These are phyloP conservation scores for Erodium trifolium DNA, from an alignment of 441 rosid species.

Conservation along the genomic window DNA sequence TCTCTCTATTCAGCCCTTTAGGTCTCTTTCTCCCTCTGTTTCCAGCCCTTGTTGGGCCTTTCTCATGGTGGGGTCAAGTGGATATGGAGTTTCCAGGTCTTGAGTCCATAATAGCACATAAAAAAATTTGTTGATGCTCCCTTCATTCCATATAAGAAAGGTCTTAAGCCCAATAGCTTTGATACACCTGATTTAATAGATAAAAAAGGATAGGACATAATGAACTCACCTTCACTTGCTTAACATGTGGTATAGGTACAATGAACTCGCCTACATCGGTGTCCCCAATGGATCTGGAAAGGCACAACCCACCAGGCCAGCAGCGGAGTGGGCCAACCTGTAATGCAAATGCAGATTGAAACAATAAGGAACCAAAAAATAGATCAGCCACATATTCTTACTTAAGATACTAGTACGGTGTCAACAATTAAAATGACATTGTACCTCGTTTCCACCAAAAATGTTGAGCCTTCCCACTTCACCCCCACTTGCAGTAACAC, in stretches of 20 bases:
- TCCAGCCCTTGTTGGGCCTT: too few relatives aligned
- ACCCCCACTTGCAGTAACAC: slow-evolving; percentile 89
- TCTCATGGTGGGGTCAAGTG: too few relatives aligned
- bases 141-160: too few relatives aligned
- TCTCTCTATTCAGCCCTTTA: too few relatives aligned
- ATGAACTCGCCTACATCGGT: slow-evolving; percentile 93
- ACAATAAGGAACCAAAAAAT: neutral
- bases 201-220: neutral
- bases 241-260: slow-evolving; percentile 80
- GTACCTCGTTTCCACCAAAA: slow-evolving; percentile 72
- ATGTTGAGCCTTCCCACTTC: slow-evolving; percentile 86
- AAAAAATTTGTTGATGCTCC: too few relatives aligned
- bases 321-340: slow-evolving; percentile 88
- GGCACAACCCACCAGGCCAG: slow-evolving; percentile 93
- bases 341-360: slow-evolving; percentile 3
- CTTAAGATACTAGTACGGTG: neutral
- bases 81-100: too few relatives aligned
- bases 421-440: neutral
- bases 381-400: neutral
- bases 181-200: too few relatives aligned
- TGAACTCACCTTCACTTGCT: slow-evolving; percentile 71
- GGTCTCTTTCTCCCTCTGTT: too few relatives aligned
- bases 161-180: too few relatives aligned
- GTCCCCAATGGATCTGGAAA: slow-evolving; percentile 90
- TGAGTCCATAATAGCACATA: too few relatives aligned